Evolutionary conservation across 805 yeast species (phyloP).

Genomic region (Ogataea zsoltii): DNA sequence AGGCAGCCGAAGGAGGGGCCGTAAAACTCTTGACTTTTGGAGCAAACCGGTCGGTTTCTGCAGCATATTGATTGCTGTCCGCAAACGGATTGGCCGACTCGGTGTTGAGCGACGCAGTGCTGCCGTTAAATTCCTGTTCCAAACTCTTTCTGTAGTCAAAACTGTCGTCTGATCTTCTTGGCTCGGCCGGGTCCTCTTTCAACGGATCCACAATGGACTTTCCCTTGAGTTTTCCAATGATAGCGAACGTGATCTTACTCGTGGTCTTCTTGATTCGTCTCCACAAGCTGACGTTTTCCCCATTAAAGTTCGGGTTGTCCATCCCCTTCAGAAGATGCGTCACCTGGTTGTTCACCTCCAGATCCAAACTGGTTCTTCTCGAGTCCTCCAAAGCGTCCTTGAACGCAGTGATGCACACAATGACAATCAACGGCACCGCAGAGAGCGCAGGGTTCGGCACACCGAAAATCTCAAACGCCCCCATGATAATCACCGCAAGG

Average conservation of each 20-base stretch:
- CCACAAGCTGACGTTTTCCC: slow-evolving; percentile 67
- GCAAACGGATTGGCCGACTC: slow-evolving; percentile 27
- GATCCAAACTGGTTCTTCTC: slow-evolving; percentile 66
- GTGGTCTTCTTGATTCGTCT: slow-evolving; percentile 60
- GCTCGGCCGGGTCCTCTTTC: slow-evolving; percentile 22
- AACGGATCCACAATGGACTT: slow-evolving; percentile 28
- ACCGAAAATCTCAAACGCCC: slow-evolving; percentile 76
- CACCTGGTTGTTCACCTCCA: slow-evolving; percentile 72
- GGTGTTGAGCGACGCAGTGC: slow-evolving; percentile 15
- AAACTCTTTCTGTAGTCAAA: slow-evolving; percentile 34
- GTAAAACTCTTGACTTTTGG: slow-evolving; percentile 31
- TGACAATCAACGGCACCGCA: slow-evolving; percentile 78
- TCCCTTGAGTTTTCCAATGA: slow-evolving; percentile 26
- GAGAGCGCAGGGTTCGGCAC: slow-evolving; percentile 76
- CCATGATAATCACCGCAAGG: slow-evolving; percentile 73
- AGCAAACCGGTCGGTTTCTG: slow-evolving; percentile 9
- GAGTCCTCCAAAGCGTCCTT: slow-evolving; percentile 84
- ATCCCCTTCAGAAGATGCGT: slow-evolving; percentile 63
- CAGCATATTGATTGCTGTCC: slow-evolving; percentile 18
- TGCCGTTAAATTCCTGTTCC: slow-evolving; percentile 21
- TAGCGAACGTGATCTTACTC: slow-evolving; percentile 15
- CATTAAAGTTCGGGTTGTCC: slow-evolving; percentile 59
- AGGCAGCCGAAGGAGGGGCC: slow-evolving; percentile 23
- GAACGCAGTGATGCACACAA: slow-evolving; percentile 70
- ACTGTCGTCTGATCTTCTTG: slow-evolving; percentile 35